phyloP scores from a whole-genome alignment of 495 filamentous ascomycete genomes.

The Glutinoglossum americanum region DNA sequence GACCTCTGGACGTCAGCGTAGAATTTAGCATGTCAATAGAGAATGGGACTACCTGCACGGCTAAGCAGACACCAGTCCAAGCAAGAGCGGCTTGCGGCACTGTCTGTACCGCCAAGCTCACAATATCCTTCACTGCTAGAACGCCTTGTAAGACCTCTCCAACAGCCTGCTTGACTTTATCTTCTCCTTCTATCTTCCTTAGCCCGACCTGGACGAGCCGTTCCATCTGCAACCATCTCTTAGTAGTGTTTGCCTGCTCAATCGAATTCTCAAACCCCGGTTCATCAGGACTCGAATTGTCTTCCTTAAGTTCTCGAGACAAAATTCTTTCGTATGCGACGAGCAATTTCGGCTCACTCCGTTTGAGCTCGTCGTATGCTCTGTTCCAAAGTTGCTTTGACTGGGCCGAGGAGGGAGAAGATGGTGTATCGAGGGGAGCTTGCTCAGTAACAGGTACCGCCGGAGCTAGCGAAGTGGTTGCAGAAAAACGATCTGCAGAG shows the following conservation, averaged over 20 bases:
- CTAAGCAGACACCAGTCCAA: slow-evolving; percentile 4
- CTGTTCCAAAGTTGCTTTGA: slow-evolving; percentile 6
- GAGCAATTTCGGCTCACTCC: slow-evolving; percentile 7
- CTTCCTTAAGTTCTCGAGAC: slow-evolving; percentile 6
- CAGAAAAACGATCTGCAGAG: no score
- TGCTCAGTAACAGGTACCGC: no score
- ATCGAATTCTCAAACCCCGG: not conserved
- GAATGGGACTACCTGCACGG: not conserved
- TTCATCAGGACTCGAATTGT: not conserved
- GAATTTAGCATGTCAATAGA: not conserved
- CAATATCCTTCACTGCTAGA: not conserved
- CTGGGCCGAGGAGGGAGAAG: no score
- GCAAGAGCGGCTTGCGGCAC: slow-evolving; percentile 2
- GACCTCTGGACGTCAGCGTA: not conserved
- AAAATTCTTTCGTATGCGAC: slow-evolving; percentile 9
- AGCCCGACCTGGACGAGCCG: slow-evolving; percentile 6
- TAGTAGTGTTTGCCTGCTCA: not conserved
- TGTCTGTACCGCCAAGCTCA: not conserved
- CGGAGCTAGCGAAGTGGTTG: no score
- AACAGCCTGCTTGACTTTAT: not conserved
- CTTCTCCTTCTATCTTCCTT: slow-evolving; percentile 2
- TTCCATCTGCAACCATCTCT: slow-evolving; percentile 5
- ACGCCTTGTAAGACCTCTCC: not conserved
- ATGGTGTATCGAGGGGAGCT: no score
- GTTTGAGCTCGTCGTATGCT: slow-evolving; percentile 9